Conservation (phyloP, 805 yeast species). For the Saccharomycopsis javanensis region DNA sequence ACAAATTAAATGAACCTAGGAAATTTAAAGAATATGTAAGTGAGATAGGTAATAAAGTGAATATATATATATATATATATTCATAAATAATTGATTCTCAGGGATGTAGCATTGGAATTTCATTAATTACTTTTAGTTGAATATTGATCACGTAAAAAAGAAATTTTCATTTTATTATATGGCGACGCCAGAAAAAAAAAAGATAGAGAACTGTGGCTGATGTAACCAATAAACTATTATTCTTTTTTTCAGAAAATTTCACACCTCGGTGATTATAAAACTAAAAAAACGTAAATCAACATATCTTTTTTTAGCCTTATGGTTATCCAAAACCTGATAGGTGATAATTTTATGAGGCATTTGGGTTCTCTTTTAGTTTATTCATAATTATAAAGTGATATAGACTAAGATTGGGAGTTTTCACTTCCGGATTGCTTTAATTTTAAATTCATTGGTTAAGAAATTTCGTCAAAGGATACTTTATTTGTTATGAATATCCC, state of each 20-base stretch:
- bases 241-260: background rate
- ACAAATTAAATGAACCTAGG: too few species aligned
- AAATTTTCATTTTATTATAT: background rate
- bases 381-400: background rate
- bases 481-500: background rate
- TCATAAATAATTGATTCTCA: background rate
- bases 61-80: too few species aligned
- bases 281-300: too few species aligned
- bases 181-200: background rate
- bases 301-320: background rate
- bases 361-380: background rate
- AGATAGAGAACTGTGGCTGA: background rate
- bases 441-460: background rate
- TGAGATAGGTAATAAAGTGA: too few species aligned
- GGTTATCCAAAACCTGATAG: background rate
- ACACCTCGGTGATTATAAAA: background rate
- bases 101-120: conserved; percentile 12
- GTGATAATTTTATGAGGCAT: background rate
- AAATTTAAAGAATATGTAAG: too few species aligned
- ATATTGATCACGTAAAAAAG: background rate
- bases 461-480: background rate
- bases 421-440: too few species aligned
- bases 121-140: background rate
- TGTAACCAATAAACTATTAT: background rate
- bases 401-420: background rate